These are phyloP conservation scores for Cladosporium phlei DNA, from an alignment of 2,329 filamentous ascomycete genomes.

Conservation along the genomic window DNA sequence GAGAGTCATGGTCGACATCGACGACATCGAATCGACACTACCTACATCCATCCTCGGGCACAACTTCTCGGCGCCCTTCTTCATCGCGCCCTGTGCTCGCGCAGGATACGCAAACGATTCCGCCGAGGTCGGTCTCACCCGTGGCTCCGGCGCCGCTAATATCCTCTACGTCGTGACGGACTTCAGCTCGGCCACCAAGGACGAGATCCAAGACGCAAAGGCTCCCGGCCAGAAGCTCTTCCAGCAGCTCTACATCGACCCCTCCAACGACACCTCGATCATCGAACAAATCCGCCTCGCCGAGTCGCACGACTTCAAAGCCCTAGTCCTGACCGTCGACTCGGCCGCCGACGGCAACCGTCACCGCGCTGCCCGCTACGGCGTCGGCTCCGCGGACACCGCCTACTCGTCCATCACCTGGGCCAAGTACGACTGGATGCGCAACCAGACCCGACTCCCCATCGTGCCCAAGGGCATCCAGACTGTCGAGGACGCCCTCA, in stretches of 20 bases:
- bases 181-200: slow-evolving; percentile 31
- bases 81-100: slow-evolving; percentile 87
- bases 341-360: slow-evolving; percentile 36
- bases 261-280: slow-evolving; percentile 42
- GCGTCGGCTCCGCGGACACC: slow-evolving; percentile 27
- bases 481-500: slow-evolving; percentile 57
- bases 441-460: slow-evolving; percentile 29
- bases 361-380: slow-evolving; percentile 33
- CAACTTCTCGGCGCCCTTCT: slow-evolving; percentile 78
- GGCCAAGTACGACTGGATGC: slow-evolving; percentile 27
- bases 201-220: slow-evolving; percentile 31
- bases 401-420: slow-evolving; percentile 34
- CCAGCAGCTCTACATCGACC: slow-evolving; percentile 45
- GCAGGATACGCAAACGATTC: slow-evolving; percentile 80
- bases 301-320: slow-evolving; percentile 34
- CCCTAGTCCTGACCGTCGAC: slow-evolving; percentile 40
- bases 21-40: slow-evolving; percentile 18
- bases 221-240: slow-evolving; percentile 33
- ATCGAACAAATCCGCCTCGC: slow-evolving; percentile 47
- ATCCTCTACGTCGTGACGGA: slow-evolving; percentile 49
- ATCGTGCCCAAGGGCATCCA: slow-evolving; percentile 66
- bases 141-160: slow-evolving; percentile 44
- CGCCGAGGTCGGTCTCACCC: slow-evolving; percentile 33
- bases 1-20: slow-evolving; percentile 25
- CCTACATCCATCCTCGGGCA: slow-evolving; percentile 83